Base-by-base conservation (phyloP, 2,329 filamentous ascomycete genomes). In the Leptosphaerulina australis region DNA sequence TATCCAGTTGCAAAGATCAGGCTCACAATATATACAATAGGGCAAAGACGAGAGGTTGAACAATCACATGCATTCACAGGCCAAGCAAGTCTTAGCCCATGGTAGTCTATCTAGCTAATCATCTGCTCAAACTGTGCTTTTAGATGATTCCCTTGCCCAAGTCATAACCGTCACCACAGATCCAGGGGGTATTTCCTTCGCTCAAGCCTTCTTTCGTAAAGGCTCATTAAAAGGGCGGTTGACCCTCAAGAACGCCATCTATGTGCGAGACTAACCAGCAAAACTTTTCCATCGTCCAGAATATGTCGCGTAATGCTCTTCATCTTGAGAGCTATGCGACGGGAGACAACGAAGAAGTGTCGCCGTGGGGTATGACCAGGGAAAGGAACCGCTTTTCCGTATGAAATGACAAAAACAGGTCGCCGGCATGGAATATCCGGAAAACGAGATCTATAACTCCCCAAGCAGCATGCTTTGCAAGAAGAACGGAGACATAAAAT, bases 311-410 rank as follows among this genome's bases (percentile, higher is more conserved):
- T 58, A 44, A 53, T 60, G 55, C 55, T 49, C 59, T 66, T 55
- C 59, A 59, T 39, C 47, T 47, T 57, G 56, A 66, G 54, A 62
- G 63, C 60, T 50, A 38, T 53, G 55, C 51, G 62, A 62, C 64
- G 54, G 62, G 54, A 60, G 63, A 68, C 61, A 61, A 65, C 62
- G 56, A 65, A 64, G 58, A 58, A 56, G 47, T 55, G 58, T 66
- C 59, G 60, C 61, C 57, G 57, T 63, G 46, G 58, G 56, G 52
- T 63, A 62, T 67, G 64, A 64, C 67, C 60, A 61, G 63, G 67
- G 66, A 67, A 70, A 67, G 67, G 68, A 72, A 73, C 67, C 70
- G 70, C 70, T 73, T 74, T 72, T 73, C 56, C 55, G 55, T 60
- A 63, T 53, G 43, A 62, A 71, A 64, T 57, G 56, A 53, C 44